Conservation (phyloP, 768 basidiomycete species). For the Baorangia bicolor region DNA sequence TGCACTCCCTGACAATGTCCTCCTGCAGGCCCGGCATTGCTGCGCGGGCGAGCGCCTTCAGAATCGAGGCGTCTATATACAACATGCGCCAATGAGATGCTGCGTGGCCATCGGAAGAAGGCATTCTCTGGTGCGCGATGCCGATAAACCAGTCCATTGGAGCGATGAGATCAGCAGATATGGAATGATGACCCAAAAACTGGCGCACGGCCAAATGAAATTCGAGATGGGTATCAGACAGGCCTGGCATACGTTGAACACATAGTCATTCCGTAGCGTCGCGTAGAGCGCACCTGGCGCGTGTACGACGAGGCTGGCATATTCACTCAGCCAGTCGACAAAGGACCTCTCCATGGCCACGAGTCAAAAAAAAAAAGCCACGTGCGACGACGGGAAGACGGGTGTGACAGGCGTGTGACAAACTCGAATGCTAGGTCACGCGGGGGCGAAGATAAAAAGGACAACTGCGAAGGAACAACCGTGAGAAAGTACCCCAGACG, state of each 20-base stretch:
- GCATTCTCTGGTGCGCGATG: constrained; percentile 51
- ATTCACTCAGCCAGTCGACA: constrained; percentile 1
- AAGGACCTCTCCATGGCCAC: constrained; percentile 5
- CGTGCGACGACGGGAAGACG: too few species aligned
- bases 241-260: not conserved
- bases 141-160: constrained; percentile 42
- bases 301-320: constrained; percentile 16
- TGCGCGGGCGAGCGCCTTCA: constrained; percentile 47
- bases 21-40: constrained; percentile 13
- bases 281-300: too few species aligned
- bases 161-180: not conserved
- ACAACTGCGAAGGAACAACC: constrained; percentile 42
- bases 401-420: constrained; percentile 38
- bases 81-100: constrained; percentile 58
- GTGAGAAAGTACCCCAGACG: constrained; percentile 54
- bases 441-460: constrained; percentile 61
- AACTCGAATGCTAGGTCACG: constrained; percentile 39
- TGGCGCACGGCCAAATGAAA: not conserved
- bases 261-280: too few species aligned
- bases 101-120: constrained; percentile 34
- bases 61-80: constrained; percentile 74
- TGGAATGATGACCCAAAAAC: not conserved
- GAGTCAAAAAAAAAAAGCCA: too few species aligned
- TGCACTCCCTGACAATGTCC: constrained; percentile 39
- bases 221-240: not conserved